phyloP scores from a whole-genome alignment of 257 asterid genomes.

The Leonotis leonurus region DNA sequence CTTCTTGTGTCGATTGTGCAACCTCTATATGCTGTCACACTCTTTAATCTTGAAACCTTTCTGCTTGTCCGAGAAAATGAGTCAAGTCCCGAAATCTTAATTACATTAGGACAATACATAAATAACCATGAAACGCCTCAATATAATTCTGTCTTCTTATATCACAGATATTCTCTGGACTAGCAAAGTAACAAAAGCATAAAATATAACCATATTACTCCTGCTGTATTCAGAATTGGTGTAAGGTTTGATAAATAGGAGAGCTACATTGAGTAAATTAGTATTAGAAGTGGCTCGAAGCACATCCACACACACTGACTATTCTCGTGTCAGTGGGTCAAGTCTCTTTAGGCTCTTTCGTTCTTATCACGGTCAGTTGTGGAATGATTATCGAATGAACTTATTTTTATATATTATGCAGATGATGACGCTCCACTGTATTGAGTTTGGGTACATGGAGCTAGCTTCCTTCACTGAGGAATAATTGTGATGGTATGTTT shows the following conservation, averaged over 20 bases:
- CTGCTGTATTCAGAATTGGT: background rate
- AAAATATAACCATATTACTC: background rate
- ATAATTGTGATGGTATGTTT: too few species aligned
- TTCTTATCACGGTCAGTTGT: background rate
- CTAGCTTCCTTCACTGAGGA: too few species aligned
- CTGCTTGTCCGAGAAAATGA: background rate
- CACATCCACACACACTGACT: background rate
- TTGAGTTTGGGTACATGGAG: too few species aligned
- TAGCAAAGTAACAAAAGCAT: background rate
- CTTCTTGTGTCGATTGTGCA: background rate
- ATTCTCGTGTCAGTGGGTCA: background rate
- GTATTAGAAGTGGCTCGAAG: background rate
- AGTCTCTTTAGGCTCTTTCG: background rate
- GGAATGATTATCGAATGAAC: background rate
- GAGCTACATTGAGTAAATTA: background rate
- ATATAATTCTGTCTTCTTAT: background rate
- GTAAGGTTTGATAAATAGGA: background rate
- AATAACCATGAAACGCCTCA: background rate
- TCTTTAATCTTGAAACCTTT: too few species aligned
- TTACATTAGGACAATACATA: background rate
- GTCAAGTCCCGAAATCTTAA: background rate
- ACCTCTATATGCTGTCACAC: too few species aligned
- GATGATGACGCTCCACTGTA: too few species aligned
- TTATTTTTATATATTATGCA: background rate
- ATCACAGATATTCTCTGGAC: background rate